A percentile compares a stretch with the other conserved stretches of the same genome.
Conservation (phyloP, 2,329 filamentous ascomycete genomes). For the Ophiosphaerella narmari region DNA sequence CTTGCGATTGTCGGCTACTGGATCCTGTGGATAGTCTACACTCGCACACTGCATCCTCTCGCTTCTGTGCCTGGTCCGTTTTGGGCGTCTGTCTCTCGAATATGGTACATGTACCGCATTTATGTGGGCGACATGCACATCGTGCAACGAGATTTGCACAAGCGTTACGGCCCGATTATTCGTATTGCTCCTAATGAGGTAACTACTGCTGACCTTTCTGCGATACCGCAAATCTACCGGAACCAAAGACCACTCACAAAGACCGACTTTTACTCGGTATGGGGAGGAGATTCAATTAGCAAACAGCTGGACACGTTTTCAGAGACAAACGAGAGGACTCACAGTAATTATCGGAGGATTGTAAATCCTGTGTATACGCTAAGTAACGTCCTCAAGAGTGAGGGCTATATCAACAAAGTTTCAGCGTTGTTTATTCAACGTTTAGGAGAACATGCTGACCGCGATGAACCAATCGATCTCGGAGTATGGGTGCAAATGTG, state of each 20-base stretch:
- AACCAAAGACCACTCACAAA: conserved; percentile 19
- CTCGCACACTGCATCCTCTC: conserved; percentile 17
- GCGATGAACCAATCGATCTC: conserved; percentile 17
- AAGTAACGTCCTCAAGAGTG: conserved; percentile 18
- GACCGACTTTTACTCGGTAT: conserved; percentile 22
- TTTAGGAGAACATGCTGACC: conserved; percentile 18
- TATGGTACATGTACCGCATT: conserved; percentile 22
- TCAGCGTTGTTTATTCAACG: conserved; percentile 13
- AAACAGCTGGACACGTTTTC: conserved; percentile 18
- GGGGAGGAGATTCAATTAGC: conserved; percentile 13
- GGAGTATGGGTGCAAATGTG: conserved; percentile 36
- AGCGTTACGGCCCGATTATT: conserved; percentile 48
- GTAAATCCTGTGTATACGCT: conserved; percentile 14
- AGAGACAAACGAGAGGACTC: conserved; percentile 9
- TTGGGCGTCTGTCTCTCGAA: conserved; percentile 22
- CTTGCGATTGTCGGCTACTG: conserved; percentile 7
- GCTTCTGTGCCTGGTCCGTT: conserved; percentile 20
- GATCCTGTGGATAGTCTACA: conserved; percentile 14
- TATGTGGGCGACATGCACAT: conserved; percentile 13
- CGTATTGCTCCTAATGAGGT: conserved; percentile 53
- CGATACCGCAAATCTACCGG: conserved; percentile 18
- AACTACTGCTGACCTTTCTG: conserved; percentile 1
- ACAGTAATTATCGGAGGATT: conserved; percentile 16
- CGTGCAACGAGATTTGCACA: conserved; percentile 10
- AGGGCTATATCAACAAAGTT: conserved; percentile 17